Percentiles rank a stretch among this genome's conserved stretches.
phyloP scores from a whole-genome alignment of 163 green algal genomes.

The Trebouxia gelatinosa region DNA sequence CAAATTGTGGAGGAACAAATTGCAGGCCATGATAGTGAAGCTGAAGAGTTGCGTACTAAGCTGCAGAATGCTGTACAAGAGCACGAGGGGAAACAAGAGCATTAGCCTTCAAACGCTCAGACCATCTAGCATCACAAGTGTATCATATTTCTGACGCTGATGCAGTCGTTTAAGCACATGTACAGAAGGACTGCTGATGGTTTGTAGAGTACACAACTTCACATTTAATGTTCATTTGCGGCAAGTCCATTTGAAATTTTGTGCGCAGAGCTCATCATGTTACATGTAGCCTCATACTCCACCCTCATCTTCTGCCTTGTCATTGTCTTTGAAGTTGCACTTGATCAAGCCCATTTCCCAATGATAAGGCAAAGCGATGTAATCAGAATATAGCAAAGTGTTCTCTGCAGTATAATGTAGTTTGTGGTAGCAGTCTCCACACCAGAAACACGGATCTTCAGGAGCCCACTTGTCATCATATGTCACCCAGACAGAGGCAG shows the following conservation, averaged over 20 bases:
- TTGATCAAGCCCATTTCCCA: neutral
- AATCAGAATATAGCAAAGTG: conserved; percentile 8
- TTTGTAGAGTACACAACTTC: no score
- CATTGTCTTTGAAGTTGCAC: neutral
- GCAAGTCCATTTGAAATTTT: neutral
- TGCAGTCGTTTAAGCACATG: neutral
- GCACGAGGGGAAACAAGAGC: neutral
- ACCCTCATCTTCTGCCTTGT: neutral
- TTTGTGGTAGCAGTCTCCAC: conserved; percentile 40
- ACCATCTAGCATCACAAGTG: no score
- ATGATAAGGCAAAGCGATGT: neutral
- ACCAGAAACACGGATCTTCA: conserved; percentile 47
- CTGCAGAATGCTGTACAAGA: conserved; percentile 19
- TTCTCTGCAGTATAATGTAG: conserved; percentile 44
- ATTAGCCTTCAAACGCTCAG: neutral
- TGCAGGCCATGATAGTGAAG: conserved; percentile 7
- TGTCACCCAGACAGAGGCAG: no score
- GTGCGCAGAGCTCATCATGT: neutral
- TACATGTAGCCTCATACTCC: neutral
- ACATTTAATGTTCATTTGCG: no score
- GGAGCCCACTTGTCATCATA: conserved; percentile 43
- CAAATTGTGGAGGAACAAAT: conserved; percentile 40
- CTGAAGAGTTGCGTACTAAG: conserved; percentile 17
- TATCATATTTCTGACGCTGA: neutral
- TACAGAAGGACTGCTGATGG: neutral